These are phyloP conservation scores for Buddleja alternifolia DNA, from an alignment of 257 asterid species.

Conservation along the genomic window DNA sequence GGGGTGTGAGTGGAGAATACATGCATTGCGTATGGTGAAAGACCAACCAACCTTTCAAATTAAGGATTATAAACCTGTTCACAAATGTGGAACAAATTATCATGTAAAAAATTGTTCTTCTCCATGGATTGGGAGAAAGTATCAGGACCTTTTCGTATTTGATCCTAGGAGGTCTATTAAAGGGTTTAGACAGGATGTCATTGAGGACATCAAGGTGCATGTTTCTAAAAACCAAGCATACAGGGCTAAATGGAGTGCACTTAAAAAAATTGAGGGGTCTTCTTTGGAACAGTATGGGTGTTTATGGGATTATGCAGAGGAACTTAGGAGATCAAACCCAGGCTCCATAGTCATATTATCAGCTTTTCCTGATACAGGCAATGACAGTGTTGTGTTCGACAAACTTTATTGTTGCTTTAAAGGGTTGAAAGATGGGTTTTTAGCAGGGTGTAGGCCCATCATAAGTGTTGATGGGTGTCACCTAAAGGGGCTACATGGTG, in stretches of 20 bases:
- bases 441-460: neutral
- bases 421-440: too few species aligned
- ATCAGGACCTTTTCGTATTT: neutral
- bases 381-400: neutral
- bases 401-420: neutral
- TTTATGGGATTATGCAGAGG: neutral
- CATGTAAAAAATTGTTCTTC: neutral
- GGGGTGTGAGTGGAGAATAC: too few species aligned
- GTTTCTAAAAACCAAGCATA: neutral
- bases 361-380: neutral
- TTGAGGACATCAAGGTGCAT: neutral
- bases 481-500: too few species aligned
- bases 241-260: too few species aligned
- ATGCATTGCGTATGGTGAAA: neutral
- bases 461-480: neutral
- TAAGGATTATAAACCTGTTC: neutral
- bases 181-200: neutral
- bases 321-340: neutral
- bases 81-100: neutral
- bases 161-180: neutral
- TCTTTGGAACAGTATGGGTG: neutral
- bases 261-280: neutral
- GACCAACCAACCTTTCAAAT: neutral
- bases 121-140: neutral
- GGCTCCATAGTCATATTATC: neutral